Evolutionary conservation across 306 rosid genomes (phyloP).

Genomic region (Elaeagnus macrophylla): DNA sequence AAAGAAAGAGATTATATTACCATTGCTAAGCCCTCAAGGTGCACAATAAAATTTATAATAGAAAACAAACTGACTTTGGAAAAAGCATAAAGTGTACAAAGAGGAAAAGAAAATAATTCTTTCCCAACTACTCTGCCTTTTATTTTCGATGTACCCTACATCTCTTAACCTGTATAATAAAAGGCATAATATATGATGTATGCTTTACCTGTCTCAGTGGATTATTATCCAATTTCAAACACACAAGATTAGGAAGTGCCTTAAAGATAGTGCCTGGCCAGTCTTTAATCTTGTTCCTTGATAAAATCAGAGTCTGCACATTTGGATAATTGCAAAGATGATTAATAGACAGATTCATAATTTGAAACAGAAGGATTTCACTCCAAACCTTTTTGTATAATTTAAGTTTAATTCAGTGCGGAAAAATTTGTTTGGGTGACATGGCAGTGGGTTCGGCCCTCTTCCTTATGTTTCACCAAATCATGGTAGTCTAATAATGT

Average conservation of each 20-base stretch:
- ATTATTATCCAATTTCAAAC: conserved; percentile 85
- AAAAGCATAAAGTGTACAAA: background rate
- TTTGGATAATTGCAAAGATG: conserved; percentile 19
- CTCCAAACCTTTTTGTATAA: background rate
- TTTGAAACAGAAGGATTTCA: background rate
- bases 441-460: too few relatives aligned
- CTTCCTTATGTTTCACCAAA: too few relatives aligned
- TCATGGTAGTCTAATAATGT: too few relatives aligned
- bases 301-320: conserved; percentile 65
- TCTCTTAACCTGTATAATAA: background rate
- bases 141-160: background rate
- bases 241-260: conserved; percentile 49
- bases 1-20: too few relatives aligned
- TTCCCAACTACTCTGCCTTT: background rate
- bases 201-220: conserved; percentile 59
- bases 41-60: background rate
- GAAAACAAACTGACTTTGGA: background rate
- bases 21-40: too few relatives aligned
- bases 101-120: background rate
- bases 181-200: background rate
- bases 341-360: conserved; percentile 4
- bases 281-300: conserved; percentile 74
- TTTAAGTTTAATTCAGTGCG: too few relatives aligned
- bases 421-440: too few relatives aligned
- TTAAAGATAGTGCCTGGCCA: conserved; percentile 78